Base-by-base conservation (phyloP, 768 basidiomycete species). In the Lentinula guzmanii region DNA sequence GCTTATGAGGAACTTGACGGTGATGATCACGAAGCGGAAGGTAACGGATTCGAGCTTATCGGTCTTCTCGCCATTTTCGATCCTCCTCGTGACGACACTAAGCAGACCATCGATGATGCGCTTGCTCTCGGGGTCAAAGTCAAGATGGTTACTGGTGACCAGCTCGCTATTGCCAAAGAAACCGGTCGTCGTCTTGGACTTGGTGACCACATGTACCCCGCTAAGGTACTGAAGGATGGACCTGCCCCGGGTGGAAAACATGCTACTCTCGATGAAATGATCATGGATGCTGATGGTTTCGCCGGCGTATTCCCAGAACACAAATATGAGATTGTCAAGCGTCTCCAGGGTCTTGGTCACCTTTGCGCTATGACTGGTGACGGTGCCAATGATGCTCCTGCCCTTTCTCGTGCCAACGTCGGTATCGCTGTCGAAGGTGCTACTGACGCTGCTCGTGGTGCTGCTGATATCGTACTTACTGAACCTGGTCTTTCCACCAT, bases 131-230 rank as follows among this genome's bases (percentile, higher is more conserved):
- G 96, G 75, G 95, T 98, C 69, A 90, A 89, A 73, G 95, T 98
- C 74, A 98, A 98, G 89, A 98, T 98, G 96, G 96, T 98, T 63
- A 98, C 96, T n/a, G 96, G 96, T 82, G 96, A 98, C 74, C 96
- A 98, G 80, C 93, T 98, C 71, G 96, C 96, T 66, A 98, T 98
- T 68, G 96, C 96, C 41, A 98, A 98, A 85, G 96, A 98, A 76
- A 98, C 96, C 64, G 96, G 96, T 63, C 91, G 96, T 74, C 92
- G 96, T 79, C 91, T 98, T 53, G 95, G 96, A 67, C 82, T 98
- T 63, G 96, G 96, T 72, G 96, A 98, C 76, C 95, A 98, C 82
- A 98, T 98, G 96, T 98, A 97, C 81, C 89, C 96, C 46, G 91
- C 95, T 60, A 97, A 94, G 83, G 96, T 98, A n/a, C 85, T 98